These are phyloP conservation scores for Pleurotus pulmonarius DNA, from an alignment of 768 basidiomycete species.

Conservation along the genomic window DNA sequence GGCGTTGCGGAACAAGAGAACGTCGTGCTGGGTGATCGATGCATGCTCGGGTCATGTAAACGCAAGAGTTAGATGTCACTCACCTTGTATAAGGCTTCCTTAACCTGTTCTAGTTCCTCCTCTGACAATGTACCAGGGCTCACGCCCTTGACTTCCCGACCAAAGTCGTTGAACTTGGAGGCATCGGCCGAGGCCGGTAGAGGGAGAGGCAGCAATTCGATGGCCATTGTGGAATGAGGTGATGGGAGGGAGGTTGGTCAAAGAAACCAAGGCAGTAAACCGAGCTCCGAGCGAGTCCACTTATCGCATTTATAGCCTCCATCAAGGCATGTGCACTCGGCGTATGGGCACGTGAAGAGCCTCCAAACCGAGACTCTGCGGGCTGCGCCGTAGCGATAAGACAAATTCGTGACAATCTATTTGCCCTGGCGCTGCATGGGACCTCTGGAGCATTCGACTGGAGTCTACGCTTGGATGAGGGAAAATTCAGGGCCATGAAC, in stretches of 20 bases:
- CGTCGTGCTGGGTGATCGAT: slow-evolving; percentile 47
- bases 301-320: background rate
- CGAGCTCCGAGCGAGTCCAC: background rate
- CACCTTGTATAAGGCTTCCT: slow-evolving; percentile 76
- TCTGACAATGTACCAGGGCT: slow-evolving; percentile 60
- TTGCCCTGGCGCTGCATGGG: no score
- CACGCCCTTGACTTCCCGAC: slow-evolving; percentile 71
- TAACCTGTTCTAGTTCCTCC: slow-evolving; percentile 63
- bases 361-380: background rate
- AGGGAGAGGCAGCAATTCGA: slow-evolving; percentile 63
- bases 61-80: slow-evolving; percentile 10
- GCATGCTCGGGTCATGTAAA: background rate
- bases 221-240: slow-evolving; percentile 45
- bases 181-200: slow-evolving; percentile 72
- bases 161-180: slow-evolving; percentile 66
- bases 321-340: background rate
- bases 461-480: no score
- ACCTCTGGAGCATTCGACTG: no score
- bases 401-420: slow-evolving; percentile 10
- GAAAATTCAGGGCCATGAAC: no score
- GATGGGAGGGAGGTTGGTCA: background rate
- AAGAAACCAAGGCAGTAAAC: background rate
- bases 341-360: background rate
- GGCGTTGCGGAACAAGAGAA: slow-evolving; percentile 70
- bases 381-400: background rate